Evolutionary conservation across 352 stramenopile species (phyloP).

Genomic region (Phytophthora europaea): DNA sequence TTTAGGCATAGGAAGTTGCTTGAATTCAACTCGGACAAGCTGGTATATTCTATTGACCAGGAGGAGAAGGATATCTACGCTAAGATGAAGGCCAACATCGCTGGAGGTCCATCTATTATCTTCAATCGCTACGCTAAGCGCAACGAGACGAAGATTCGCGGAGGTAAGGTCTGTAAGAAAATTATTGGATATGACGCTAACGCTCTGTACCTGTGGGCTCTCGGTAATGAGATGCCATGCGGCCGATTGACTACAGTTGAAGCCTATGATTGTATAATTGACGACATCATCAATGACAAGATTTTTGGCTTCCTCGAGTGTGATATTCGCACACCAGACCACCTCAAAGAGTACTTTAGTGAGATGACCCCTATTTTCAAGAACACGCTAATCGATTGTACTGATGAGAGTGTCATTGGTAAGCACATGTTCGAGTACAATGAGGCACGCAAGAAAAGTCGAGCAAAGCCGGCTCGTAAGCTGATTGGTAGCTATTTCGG

Average conservation of each 20-base stretch:
- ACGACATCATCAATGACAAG: conserved; percentile 23
- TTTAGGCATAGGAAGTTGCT: conserved; percentile 34
- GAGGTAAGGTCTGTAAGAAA: conserved; percentile 18
- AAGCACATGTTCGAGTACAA: conserved; percentile 1
- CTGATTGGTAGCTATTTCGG: conserved; percentile 48
- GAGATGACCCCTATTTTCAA: conserved; percentile 39
- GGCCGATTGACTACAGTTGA: conserved; percentile 18
- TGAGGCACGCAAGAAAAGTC: conserved; percentile 17
- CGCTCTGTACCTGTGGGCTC: neutral
- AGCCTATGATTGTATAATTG: conserved; percentile 2
- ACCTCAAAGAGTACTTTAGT: neutral
- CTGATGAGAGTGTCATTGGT: conserved; percentile 9
- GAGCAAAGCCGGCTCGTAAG: conserved; percentile 27
- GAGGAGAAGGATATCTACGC: conserved; percentile 12
- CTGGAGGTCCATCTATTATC: neutral
- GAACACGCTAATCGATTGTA: conserved; percentile 1
- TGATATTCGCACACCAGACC: neutral
- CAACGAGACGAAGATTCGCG: conserved; percentile 11
- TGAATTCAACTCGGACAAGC: conserved; percentile 17
- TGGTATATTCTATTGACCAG: conserved; percentile 3
- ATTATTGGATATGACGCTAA: conserved; percentile 30
- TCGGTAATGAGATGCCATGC: conserved; percentile 40
- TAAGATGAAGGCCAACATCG: conserved; percentile 17
- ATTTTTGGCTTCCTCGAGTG: conserved; percentile 1
- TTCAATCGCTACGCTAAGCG: conserved; percentile 7